These are phyloP conservation scores for Zymoseptoria crescenta DNA, from an alignment of 2,329 filamentous ascomycete genomes.

Conservation along the genomic window DNA sequence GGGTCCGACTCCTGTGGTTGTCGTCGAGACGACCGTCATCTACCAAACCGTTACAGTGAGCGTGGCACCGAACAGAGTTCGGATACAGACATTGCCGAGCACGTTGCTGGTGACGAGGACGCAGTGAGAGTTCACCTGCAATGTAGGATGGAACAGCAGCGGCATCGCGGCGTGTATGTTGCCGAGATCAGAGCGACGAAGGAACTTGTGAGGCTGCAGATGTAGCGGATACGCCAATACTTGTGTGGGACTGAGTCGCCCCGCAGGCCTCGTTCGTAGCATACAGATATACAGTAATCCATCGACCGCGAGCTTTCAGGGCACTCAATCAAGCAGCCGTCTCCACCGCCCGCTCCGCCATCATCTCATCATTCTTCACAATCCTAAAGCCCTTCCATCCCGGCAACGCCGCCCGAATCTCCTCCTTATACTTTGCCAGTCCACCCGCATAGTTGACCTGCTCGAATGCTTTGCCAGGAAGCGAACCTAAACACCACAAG, in stretches of 20 bases:
- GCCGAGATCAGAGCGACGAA: no score
- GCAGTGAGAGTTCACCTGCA: background rate
- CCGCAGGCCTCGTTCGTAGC: no score
- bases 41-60: background rate
- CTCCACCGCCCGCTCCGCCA: background rate
- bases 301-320: no score
- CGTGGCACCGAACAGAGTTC: background rate
- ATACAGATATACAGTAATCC: no score
- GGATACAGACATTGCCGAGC: background rate
- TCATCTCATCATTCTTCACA: slow-evolving; percentile 8
- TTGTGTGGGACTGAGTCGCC: no score
- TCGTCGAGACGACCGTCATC: background rate
- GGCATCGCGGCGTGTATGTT: no score
- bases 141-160: no score
- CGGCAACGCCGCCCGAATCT: slow-evolving; percentile 22
- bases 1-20: background rate
- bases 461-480: slow-evolving; percentile 23
- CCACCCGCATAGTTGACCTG: slow-evolving; percentile 26
- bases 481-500: slow-evolving; percentile 1
- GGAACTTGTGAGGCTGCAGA: no score
- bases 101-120: background rate
- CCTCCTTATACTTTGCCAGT: slow-evolving; percentile 20
- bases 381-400: slow-evolving; percentile 20
- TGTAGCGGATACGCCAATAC: no score
- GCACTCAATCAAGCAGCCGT: background rate